Conservation (phyloP, 1,284 basidiomycete genomes). For the Melampsora larici-populina region DNA sequence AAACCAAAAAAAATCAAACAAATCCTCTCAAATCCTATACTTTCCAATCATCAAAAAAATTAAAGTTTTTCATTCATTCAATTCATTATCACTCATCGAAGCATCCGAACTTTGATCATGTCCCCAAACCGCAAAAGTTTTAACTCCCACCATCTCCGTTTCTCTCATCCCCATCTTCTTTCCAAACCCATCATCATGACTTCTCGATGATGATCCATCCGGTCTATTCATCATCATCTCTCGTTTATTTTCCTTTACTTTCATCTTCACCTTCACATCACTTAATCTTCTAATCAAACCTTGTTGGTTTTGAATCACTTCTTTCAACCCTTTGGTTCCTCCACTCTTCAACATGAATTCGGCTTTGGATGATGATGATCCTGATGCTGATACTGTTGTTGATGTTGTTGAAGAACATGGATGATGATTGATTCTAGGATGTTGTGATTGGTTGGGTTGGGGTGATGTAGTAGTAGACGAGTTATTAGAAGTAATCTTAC, state of each 20-base stretch:
- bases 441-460: neutral
- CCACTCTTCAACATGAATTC: too few species aligned
- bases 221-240: too few species aligned
- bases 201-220: neutral
- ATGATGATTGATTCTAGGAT: neutral
- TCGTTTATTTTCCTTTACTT: neutral
- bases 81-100: slow-evolving; percentile 20
- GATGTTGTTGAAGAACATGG: too few species aligned
- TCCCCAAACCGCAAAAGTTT: slow-evolving; percentile 38
- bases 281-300: neutral
- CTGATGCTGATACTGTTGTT: slow-evolving; percentile 14
- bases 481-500: neutral
- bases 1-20: too few species aligned
- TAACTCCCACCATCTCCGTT: neutral
- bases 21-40: too few species aligned
- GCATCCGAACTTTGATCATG: slow-evolving; percentile 32
- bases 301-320: neutral
- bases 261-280: neutral
- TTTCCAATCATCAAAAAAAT: too few species aligned
- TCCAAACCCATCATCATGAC: neutral
- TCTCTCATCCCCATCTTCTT: neutral
- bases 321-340: neutral
- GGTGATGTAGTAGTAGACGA: neutral
- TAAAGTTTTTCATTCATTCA: neutral
- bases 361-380: neutral